phyloP scores from a whole-genome alignment of 495 filamentous ascomycete genomes.

The Clavariopsis aquatica region DNA sequence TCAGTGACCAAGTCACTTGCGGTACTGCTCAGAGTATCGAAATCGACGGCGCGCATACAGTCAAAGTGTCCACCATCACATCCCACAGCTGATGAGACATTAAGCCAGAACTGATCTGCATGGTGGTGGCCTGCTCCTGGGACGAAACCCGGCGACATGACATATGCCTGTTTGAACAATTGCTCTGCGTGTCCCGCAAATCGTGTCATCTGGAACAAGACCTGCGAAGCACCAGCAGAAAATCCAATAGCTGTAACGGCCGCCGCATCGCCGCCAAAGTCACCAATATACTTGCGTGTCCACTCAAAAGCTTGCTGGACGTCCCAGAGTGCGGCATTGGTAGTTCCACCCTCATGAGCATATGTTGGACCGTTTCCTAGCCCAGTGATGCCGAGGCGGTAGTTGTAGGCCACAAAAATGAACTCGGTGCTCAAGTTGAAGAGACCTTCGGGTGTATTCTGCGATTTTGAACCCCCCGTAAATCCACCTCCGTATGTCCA shows the following conservation, averaged over 20 bases:
- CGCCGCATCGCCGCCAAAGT: slow-evolving; percentile 19
- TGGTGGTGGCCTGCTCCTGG: slow-evolving; percentile 44
- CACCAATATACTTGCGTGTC: slow-evolving; percentile 17
- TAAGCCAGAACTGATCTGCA: slow-evolving; percentile 42
- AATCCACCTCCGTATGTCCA: slow-evolving; percentile 52
- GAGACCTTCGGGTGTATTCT: slow-evolving; percentile 11
- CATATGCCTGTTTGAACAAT: slow-evolving; percentile 44
- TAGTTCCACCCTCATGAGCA: slow-evolving; percentile 41
- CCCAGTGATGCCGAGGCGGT: slow-evolving; percentile 23
- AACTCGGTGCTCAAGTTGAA: slow-evolving; percentile 33
- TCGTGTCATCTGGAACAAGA: slow-evolving; percentile 36
- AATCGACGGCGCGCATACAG: slow-evolving; percentile 43
- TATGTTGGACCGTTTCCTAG: slow-evolving; percentile 29
- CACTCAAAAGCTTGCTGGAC: slow-evolving; percentile 36
- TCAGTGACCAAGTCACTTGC: slow-evolving; percentile 34
- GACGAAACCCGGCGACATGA: slow-evolving; percentile 47
- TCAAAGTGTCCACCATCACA: slow-evolving; percentile 41
- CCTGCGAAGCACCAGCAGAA: slow-evolving; percentile 15
- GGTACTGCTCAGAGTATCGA: slow-evolving; percentile 38
- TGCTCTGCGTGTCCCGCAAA: slow-evolving; percentile 45
- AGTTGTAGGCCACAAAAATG: slow-evolving; percentile 42
- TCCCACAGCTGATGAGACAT: slow-evolving; percentile 44
- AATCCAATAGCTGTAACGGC: slow-evolving; percentile 7
- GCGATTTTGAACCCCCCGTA: slow-evolving; percentile 44
- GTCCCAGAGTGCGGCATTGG: slow-evolving; percentile 38